A percentile compares a stretch with the other conserved stretches of the same genome.
Conservation (phyloP, 768 basidiomycete genomes). For the Suillus spraguei region DNA sequence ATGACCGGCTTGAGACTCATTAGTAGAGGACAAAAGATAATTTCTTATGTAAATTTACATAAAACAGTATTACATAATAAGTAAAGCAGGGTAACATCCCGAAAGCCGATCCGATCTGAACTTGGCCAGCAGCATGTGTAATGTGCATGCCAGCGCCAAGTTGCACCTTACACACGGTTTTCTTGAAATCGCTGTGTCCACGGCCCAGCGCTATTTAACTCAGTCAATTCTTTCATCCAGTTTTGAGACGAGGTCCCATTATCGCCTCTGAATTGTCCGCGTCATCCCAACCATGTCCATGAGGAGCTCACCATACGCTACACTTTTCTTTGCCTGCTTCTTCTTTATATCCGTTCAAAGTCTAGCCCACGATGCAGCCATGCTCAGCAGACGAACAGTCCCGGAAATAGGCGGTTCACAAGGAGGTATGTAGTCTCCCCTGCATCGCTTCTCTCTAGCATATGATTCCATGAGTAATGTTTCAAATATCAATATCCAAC, state of each 20-base stretch:
- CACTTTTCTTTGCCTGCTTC: not conserved
- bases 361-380: not conserved
- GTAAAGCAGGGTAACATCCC: not conserved
- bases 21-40: too few species aligned
- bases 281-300: not conserved
- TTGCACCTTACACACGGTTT: slow-evolving; percentile 2
- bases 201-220: not conserved
- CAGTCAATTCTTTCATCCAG: not conserved
- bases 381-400: slow-evolving; percentile 32
- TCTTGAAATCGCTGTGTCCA: not conserved
- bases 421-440: slow-evolving; percentile 41
- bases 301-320: not conserved
- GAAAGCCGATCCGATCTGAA: not conserved
- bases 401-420: slow-evolving; percentile 54
- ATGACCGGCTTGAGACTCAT: not conserved
- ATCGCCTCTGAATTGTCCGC: not conserved
- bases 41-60: too few species aligned
- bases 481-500: slow-evolving; percentile 13
- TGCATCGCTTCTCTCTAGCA: not conserved
- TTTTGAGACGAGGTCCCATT: not conserved
- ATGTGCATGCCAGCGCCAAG: not conserved
- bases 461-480: slow-evolving; percentile 1
- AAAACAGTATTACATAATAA: too few species aligned
- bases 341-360: not conserved
- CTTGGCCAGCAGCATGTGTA: not conserved